Evolutionary conservation across 2,329 filamentous ascomycete species (phyloP), one percentile per base, ranked within the genome.

Genomic region (Aureobasidium sp.): DNA sequence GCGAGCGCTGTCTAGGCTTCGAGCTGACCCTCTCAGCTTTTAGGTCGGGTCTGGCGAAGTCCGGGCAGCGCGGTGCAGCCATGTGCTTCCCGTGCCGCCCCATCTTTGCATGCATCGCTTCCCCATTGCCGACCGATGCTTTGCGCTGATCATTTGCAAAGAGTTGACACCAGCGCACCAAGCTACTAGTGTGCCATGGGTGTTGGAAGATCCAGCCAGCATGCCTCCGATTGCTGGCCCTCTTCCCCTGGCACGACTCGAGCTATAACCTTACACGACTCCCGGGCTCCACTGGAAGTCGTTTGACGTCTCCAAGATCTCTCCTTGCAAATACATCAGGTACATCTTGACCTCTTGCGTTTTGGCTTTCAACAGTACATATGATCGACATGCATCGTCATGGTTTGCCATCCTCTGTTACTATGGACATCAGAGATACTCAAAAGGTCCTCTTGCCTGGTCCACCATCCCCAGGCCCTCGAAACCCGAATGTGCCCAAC

Each of bases 361-460:
- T 57, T 57, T 44, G 31, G 20, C 42, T 47, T 20, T 15, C 11
- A 47, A 42, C 42, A 29, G 41, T 58, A 36, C 42, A 25, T 27
- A 20, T 29, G 59, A 62, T 53, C 48, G 48, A 36, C 57, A 60
- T 60, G 57, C 22, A 36, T 44, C 55, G 41, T 47, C 37, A 47
- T 47, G 42, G 31, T 45, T 45, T 41, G 22, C 37, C 27, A 45
- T 56, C 41, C 34, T 27, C 51, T 48, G 25, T 34, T 12, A 17
- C 37, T 42, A 25, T 57, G n/a, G 61, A 62, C n/a, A 25, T 42
- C 14, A 55, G 51, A 34, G 51, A 57, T 31, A 41, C 29, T 34
- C 42, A 62, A 41, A 62, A 62, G 27, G 51, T 47, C 29, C 51
- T 57, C 51, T 34, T 57, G 44, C 37, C 59, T 53, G 47, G 34